Evolutionary conservation across 2,329 filamentous ascomycete genomes (phyloP).

Genomic region (Paecilomyces variotii): DNA sequence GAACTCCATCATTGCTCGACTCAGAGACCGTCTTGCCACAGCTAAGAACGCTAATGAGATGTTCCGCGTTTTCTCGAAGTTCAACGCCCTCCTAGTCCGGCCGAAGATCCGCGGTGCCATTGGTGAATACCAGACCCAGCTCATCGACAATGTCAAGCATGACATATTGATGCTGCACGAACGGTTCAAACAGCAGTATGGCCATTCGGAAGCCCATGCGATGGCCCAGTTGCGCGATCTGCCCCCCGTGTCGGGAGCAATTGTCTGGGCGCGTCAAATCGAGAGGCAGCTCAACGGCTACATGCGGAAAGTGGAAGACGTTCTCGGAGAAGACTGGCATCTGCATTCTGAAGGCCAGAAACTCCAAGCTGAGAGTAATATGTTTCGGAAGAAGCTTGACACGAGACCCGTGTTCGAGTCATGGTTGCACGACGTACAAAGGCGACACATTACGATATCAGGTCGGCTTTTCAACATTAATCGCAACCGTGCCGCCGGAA

Average conservation of each 20-base stretch:
- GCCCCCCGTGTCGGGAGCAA: conserved; percentile 90
- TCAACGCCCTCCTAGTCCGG: conserved; percentile 95
- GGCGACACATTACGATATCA: conserved; percentile 82
- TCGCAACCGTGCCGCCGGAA: conserved; percentile 82
- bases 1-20: conserved; percentile 93
- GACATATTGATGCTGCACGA: conserved; percentile 91
- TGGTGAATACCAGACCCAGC: conserved; percentile 92
- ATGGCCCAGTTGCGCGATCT: conserved; percentile 97
- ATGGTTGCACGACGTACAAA: conserved; percentile 84
- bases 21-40: conserved; percentile 86
- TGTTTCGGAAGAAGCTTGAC: conserved; percentile 94
- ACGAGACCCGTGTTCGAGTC: conserved; percentile 90
- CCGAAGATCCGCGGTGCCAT: conserved; percentile 99
- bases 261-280: conserved; percentile 96
- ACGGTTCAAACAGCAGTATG: conserved; percentile 98
- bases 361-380: conserved; percentile 78
- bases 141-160: conserved; percentile 96
- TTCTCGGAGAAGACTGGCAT: conserved; percentile 89
- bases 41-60: conserved; percentile 98
- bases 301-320: conserved; percentile 98
- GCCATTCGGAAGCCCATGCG: conserved; percentile 91
- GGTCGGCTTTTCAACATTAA: conserved; percentile 86
- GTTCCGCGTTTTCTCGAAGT: conserved; percentile 99
- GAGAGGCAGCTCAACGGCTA: conserved; percentile 92
- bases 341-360: conserved; percentile 93